Base-by-base conservation (phyloP, 257 asterid genomes). In the Euphrasia confusa region DNA sequence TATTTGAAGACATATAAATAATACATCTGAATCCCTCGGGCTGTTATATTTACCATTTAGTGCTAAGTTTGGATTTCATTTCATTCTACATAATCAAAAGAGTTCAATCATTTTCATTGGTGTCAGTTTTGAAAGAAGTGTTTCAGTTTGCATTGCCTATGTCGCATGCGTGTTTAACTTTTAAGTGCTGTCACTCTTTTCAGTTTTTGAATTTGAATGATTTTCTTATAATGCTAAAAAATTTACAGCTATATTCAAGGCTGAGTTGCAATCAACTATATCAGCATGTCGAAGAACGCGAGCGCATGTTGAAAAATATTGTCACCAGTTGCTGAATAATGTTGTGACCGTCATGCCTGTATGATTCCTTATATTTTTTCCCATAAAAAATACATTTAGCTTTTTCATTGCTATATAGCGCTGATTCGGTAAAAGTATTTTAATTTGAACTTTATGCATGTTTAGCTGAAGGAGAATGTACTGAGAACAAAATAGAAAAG, bases 251-350 rank as follows among this genome's bases (percentile, higher is more conserved):
- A 57, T 65, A 71, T 82, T 84, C 76, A 86, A 78, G 77, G 68
- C 79, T 9, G 97, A 89, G 77, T 70, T 92, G 74, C 90, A 75
- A 74, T 84, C 83, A 63, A 77, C 81, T 73, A 79, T 92, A 63
- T 78, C 83, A 70, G 81, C 78, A 63, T 92, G 95, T 68, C 84
- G 91, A 72, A 73, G 81, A 71, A 86, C 91, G 8, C 84, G 99
- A 48, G 39, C 67, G 64, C 79, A 77, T 68, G 94, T 89, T 65
- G 88, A 89, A 66, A 74, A 73, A 69, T 58, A 67, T 54, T 83
- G 89, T 75, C 72, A 40, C 62, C 57, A 59, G 71, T 62, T 89
- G 66, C 68, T 84, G 71, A 70, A 75, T 80, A 70, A 71, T 70
- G 84, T 83, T 28, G 89, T 83, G 71, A 78, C 83, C 10, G 54